These are phyloP conservation scores for Daldinia loculata DNA, from an alignment of 495 filamentous ascomycete species.

Conservation along the genomic window DNA sequence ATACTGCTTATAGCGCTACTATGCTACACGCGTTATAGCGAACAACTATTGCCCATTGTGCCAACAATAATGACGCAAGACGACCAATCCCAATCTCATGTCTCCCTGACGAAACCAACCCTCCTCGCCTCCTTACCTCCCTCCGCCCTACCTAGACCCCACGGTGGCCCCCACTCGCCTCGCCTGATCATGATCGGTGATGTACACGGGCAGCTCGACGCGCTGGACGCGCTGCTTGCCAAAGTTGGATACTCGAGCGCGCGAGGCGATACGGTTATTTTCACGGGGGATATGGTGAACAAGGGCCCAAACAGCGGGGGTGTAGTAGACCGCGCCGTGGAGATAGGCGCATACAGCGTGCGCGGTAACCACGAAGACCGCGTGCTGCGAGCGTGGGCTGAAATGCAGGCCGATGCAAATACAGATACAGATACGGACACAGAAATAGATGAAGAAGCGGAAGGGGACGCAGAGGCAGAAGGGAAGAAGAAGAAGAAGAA, in stretches of 20 bases:
- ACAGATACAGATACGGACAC: background rate
- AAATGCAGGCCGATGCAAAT: constrained; percentile 22
- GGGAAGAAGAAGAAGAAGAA: constrained; percentile 25
- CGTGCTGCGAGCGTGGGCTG: constrained; percentile 61
- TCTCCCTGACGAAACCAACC: constrained; percentile 45
- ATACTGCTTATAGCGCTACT: constrained; percentile 23
- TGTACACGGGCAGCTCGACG: constrained; percentile 82
- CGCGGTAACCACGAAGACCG: constrained; percentile 95
- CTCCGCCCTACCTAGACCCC: constrained; percentile 44
- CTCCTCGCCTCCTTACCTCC: constrained; percentile 50
- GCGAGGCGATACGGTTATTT: constrained; percentile 76
- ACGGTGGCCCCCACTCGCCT: constrained; percentile 11
- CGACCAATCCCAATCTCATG: constrained; percentile 29
- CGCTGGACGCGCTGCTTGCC: constrained; percentile 71
- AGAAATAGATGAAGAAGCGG: constrained; percentile 9
- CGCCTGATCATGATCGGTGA: constrained; percentile 83
- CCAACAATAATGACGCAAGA: background rate
- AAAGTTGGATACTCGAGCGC: constrained; percentile 69
- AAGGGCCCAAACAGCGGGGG: constrained; percentile 87
- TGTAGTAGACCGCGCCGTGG: constrained; percentile 77
- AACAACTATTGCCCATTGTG: background rate
- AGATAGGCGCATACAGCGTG: constrained; percentile 76
- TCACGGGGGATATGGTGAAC: constrained; percentile 84
- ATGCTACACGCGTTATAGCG: constrained; percentile 22
- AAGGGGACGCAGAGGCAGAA: constrained; percentile 12